Base-by-base conservation (phyloP, 1,284 basidiomycete genomes). In the Papiliotrema nemorosa region DNA sequence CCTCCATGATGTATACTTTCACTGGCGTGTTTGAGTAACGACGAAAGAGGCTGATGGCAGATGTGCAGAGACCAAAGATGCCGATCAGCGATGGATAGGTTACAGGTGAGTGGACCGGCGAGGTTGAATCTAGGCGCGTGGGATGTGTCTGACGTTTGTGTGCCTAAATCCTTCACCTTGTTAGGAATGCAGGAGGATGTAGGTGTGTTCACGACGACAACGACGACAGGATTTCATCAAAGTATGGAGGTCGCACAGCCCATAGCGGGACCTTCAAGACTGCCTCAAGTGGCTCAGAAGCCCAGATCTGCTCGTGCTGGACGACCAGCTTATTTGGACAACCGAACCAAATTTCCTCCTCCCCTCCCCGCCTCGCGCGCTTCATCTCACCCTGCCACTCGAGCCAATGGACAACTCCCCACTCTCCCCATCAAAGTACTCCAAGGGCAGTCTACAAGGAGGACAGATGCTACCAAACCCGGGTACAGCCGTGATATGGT, bases 401-500 rank as follows among this genome's bases (percentile, higher is more conserved):
- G 18, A 3, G n/a, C 40, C n/a, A 33, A 31, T 20, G 42, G 42
- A 27, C 29, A 33, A 9, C 27, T 44, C 27, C 29, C 27, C 4
- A 33, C 38, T 10, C 24, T 42, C 14, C 47, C 47, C 3, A 49
- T 21, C 38, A 49, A 49, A 25, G 31, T 35, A 14, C 21, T 49
- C 1, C 47, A 49, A 36, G 47, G 47, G 7, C 27, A 34, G 21
- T 7, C 13, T 5, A 43, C 47, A 22, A 21, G 31, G 10, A 26
- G 69, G 41, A 64, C 58, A 5, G 67, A 73, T 47, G 47, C 47
- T 5, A 53, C 56, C 27, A 60, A 62, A 45, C 55, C 53, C n/a
- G 69, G 66, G 3, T 69, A 58, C 47, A 86, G 86, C 67, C 83
- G 87, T 70, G 88, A 87, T 60, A 78, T 81, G 54, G 84, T 93